Evolutionary conservation across 2,329 filamentous ascomycete genomes (phyloP).

Genomic region (Cytospora paraplurivora): DNA sequence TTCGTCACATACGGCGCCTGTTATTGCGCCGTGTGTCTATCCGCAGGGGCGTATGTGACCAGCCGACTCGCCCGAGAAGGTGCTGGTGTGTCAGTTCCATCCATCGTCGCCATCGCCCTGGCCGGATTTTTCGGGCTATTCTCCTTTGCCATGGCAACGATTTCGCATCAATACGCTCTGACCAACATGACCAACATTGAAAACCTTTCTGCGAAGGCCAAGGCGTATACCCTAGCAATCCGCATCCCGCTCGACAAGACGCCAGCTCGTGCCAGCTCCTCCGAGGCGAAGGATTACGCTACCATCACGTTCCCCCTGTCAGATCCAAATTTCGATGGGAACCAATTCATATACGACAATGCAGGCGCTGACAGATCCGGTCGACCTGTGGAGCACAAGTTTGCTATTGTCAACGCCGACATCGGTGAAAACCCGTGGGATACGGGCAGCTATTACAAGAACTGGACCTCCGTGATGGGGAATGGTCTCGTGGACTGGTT

Average conservation of each 20-base stretch:
- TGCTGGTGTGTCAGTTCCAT: conserved; percentile 54
- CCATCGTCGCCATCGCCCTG: conserved; percentile 67
- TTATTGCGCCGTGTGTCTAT: conserved; percentile 66
- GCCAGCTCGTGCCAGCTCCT: neutral
- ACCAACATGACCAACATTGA: conserved; percentile 86
- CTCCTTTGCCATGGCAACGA: conserved; percentile 72
- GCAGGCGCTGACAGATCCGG: neutral
- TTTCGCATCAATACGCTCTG: conserved; percentile 68
- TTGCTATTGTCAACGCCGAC: conserved; percentile 75
- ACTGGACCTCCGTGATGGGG: conserved; percentile 83
- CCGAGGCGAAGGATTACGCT: conserved; percentile 39
- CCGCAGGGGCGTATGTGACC: conserved; percentile 65
- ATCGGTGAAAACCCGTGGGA: conserved; percentile 86
- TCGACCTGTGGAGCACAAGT: conserved; percentile 42
- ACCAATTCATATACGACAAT: conserved; percentile 31
- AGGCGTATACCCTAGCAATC: conserved; percentile 74
- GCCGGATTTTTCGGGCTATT: conserved; percentile 80
- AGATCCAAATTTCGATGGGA: conserved; percentile 29
- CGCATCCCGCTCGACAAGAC: conserved; percentile 55
- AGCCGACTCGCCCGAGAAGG: conserved; percentile 52
- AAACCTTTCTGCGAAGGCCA: conserved; percentile 61
- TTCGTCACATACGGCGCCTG: conserved; percentile 75
- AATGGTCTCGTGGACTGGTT: conserved; percentile 73
- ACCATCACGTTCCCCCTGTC: conserved; percentile 63
- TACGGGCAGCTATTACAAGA: conserved; percentile 65